phyloP scores from a whole-genome alignment of 1,284 basidiomycete species.

The Leccinum huronense region DNA sequence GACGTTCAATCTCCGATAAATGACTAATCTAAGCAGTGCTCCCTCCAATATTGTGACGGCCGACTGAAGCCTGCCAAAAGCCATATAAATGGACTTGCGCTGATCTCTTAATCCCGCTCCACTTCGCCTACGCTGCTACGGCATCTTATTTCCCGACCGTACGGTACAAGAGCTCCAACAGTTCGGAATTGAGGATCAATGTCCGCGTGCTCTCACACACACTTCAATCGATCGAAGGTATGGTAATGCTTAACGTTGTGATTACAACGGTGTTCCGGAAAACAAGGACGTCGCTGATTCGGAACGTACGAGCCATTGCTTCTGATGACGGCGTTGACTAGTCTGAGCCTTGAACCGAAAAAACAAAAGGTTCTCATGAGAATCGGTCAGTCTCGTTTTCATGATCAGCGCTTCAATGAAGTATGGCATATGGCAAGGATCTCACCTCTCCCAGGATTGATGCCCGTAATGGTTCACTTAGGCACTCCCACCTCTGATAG shows the following conservation, averaged over 20 bases:
- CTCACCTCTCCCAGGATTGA: conserved; percentile 15
- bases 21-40: not conserved
- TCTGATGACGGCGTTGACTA: not conserved
- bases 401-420: conserved; percentile 31
- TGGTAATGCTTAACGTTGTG: not conserved
- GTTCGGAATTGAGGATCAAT: conserved; percentile 5
- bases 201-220: not conserved
- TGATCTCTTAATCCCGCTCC: conserved; percentile 11
- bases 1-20: conserved; percentile 1
- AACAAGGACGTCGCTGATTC: not conserved
- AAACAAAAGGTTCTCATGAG: not conserved
- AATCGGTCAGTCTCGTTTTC: conserved; percentile 11
- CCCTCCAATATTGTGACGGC: not conserved
- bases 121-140: conserved; percentile 10
- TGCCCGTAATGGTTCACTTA: conserved; percentile 5
- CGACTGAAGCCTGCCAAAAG: not conserved
- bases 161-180: not conserved
- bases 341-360: not conserved
- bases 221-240: conserved; percentile 2
- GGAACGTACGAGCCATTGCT: not conserved
- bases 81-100: conserved; percentile 7
- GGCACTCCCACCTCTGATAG: not conserved
- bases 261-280: conserved; percentile 6
- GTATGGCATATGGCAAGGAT: not conserved
- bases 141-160: conserved; percentile 14